phyloP scores from a whole-genome alignment of 169 alveolate genomes.

The Cryptosporidium parvum region DNA sequence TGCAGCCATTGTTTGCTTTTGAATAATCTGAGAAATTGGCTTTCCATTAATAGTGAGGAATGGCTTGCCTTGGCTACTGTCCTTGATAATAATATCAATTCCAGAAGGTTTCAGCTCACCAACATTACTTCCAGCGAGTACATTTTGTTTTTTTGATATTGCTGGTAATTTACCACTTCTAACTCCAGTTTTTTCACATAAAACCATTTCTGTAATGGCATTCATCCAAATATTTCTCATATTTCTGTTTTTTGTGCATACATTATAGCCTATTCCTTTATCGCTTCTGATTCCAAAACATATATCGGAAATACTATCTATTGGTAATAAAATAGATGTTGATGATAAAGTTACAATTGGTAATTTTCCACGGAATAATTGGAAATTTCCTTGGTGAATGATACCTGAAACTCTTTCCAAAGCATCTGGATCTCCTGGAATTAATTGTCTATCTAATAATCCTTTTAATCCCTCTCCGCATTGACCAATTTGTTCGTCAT shows the following conservation, averaged over 20 bases:
- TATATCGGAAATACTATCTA: constrained; percentile 38
- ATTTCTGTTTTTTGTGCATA: constrained; percentile 50
- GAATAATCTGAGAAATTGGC: constrained; percentile 67
- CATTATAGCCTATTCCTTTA: constrained; percentile 59
- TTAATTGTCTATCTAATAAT: constrained; percentile 53
- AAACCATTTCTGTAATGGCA: constrained; percentile 54
- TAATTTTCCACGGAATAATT: constrained; percentile 52
- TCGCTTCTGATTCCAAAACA: constrained; percentile 69
- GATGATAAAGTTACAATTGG: constrained; percentile 47
- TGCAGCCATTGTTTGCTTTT: constrained; percentile 71
- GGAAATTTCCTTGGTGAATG: constrained; percentile 54
- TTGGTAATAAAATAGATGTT: constrained; percentile 46
- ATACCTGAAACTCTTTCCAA: constrained; percentile 71
- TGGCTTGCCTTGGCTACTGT: constrained; percentile 64
- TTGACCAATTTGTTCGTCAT: constrained; percentile 34
- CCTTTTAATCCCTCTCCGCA: constrained; percentile 74
- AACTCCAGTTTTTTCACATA: constrained; percentile 56
- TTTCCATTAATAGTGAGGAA: constrained; percentile 64
- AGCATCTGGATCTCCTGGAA: constrained; percentile 75
- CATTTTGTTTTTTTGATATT: constrained; percentile 52
- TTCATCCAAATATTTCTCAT: constrained; percentile 73
- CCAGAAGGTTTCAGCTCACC: constrained; percentile 50
- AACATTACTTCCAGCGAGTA: constrained; percentile 66
- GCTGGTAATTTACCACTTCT: constrained; percentile 59
- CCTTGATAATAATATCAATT: constrained; percentile 57